phyloP scores from a whole-genome alignment of 768 basidiomycete species.

The Neoboletus magnificus region DNA sequence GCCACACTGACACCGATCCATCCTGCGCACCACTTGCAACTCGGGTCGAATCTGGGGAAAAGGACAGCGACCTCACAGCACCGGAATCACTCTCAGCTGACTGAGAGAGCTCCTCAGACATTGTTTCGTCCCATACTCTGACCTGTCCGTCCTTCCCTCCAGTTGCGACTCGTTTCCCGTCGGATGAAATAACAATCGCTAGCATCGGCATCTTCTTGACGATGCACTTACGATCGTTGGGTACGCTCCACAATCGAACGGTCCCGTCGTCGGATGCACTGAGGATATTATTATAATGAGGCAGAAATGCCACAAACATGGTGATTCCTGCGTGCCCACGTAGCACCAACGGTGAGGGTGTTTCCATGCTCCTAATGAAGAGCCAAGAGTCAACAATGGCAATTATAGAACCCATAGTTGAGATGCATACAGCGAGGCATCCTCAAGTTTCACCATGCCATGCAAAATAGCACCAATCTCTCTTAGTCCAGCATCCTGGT shows the following conservation, averaged over 20 bases:
- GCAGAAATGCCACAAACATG: neutral
- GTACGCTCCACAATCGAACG: neutral
- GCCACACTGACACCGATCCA: neutral
- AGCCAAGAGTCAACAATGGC: neutral
- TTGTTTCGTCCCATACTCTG: neutral
- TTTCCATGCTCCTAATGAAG: neutral
- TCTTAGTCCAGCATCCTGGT: neutral
- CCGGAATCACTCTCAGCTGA: neutral
- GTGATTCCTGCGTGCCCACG: neutral
- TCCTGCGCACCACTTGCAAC: neutral
- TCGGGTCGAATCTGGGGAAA: neutral
- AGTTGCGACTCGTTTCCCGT: neutral
- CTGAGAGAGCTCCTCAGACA: neutral
- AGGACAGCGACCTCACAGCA: neutral
- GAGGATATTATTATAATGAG: neutral
- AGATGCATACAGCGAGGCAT: neutral
- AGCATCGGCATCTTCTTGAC: neutral
- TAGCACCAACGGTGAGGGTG: neutral
- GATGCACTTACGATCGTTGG: neutral
- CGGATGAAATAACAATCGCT: neutral
- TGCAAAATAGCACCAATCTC: neutral
- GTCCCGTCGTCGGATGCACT: neutral
- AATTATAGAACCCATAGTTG: neutral
- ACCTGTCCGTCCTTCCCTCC: neutral
- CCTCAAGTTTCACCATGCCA: neutral